Base-by-base conservation (phyloP, 1,284 basidiomycete species). In the Tilletia caries region DNA sequence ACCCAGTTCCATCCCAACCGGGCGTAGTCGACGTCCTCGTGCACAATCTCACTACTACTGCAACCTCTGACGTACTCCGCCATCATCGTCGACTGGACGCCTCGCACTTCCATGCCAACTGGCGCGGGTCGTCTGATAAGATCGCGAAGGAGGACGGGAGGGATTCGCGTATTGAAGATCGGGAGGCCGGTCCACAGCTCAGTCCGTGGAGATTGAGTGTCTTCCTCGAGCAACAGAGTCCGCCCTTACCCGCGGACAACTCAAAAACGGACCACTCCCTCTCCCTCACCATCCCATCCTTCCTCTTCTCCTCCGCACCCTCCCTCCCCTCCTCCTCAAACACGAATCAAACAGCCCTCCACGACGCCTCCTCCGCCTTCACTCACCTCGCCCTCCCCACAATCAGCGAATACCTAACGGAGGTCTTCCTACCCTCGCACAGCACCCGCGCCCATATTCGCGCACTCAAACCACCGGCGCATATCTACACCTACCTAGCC, bases 11-110 rank as follows among this genome's bases (percentile, higher is more conserved):
- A 23, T 18, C 52, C 8, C 27, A 18, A 4, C 13, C 52, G 8
- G 73, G 75, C 44, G 75, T 78, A 13, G 67, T 78, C 15, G 76
- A 78, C 34, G 67, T 76, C 29, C 76, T 78, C 48, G 75, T 78
- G 0, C 76, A 78, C 64, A 71, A 76, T 44, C 67, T 78, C 13
- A 71, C 73, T 68, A 68, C n/a, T n/a, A n/a, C n/a, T n/a, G n/a
- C 68, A 62, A 34, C 70, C 34, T 71, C 71, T n/a, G 66, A 68
- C 10, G 70, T 66, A 12, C 66, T 78, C 37, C 67, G 73, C 29
- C 76, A 73, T 74, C 71, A 76, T 29, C 32, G 29, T 1, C 52
- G 68, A 50, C 34, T 68, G n/a, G 68, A 43, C 29, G 23, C 62
- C 27, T 37, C 52, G 18, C 64, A 68, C 34, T 68, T 68, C 58